Evolutionary conservation across 2,329 filamentous ascomycete genomes (phyloP), one percentile per base, ranked within the genome.

Genomic region (Pseudogymnoascus verrucosus): DNA sequence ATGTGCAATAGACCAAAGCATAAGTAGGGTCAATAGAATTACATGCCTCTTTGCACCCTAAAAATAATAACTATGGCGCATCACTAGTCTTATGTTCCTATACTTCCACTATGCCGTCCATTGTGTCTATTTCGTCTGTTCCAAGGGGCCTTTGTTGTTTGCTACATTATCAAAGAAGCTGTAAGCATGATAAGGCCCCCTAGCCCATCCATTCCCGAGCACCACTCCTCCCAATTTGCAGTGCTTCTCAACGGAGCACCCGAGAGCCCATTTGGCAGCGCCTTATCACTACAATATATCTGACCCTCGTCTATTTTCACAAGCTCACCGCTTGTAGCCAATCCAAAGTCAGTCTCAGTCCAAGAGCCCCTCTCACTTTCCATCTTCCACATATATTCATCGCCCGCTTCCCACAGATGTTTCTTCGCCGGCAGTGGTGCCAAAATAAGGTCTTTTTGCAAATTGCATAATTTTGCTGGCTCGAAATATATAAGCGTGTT

Each of bases 141-240:
- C 12, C 57, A 36, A 14, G 10, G 21, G 34, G 54, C 1, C 5
- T 4, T 11, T 61, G 59, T n/a, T 28, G 4, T 23, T 42, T n/a
- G 16, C 65, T 66, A 68, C 36, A 51, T 66, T 63, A 68, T 42
- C 60, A 69, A 66, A 36, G 75, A 76, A 69, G 78, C 77, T 70
- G 76, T 75, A 69, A 80, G 74, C 76, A 80, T 76, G 16, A 80
- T 71, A 65, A 80, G 70, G 2, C 73, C 74, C 12, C 78, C 78
- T 66, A 80, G 69, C 31, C 73, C 73, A 74, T 80, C 78, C 75
- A 78, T 79, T 3, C 76, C 77, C 4, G 74, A 71, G 63, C 76
- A 79, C 78, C 78, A 80, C 64, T 79, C 76, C 63, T 77, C 74
- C 78, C 77, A 80, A 65, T 69, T 72, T 23, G 65, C 72, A 60